Percentiles rank a stretch among this genome's conserved stretches.
These are phyloP conservation scores for Linnemannia exigua DNA, from an alignment of 192 early-diverging fungal species.

Conservation along the genomic window DNA sequence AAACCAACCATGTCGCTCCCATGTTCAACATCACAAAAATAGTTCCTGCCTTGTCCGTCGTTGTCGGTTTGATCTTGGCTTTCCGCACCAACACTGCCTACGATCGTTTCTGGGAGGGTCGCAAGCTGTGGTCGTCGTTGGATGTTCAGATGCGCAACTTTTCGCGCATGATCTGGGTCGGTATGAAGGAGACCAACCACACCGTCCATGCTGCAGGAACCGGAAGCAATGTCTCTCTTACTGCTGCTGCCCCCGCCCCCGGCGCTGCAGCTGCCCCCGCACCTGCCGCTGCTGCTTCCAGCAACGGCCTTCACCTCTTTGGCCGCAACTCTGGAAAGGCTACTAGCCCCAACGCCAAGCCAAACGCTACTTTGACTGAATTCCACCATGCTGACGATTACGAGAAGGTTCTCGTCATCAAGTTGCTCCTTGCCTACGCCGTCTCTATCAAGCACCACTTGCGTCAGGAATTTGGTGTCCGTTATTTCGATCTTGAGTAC, in stretches of 20 bases:
- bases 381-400: constrained; percentile 37
- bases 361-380: constrained; percentile 26
- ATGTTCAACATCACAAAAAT: background rate
- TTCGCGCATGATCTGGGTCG: constrained; percentile 58
- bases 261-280: background rate
- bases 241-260: constrained; percentile 12
- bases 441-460: constrained; percentile 65
- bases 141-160: constrained; percentile 58
- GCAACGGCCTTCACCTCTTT: constrained; percentile 28
- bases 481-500: constrained; percentile 65
- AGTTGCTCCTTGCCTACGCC: constrained; percentile 61
- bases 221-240: constrained; percentile 16
- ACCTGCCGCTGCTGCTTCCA: constrained; percentile 2
- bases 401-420: constrained; percentile 62
- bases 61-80: constrained; percentile 54
- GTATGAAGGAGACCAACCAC: constrained; percentile 45
- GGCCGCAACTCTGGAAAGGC: constrained; percentile 24
- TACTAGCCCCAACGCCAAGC: background rate
- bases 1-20: background rate
- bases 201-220: background rate
- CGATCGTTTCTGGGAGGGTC: constrained; percentile 61
- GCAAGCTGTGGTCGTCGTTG: constrained; percentile 54
- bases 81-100: constrained; percentile 60
- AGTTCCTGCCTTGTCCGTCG: constrained; percentile 55
- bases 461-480: constrained; percentile 66